phyloP scores from a whole-genome alignment of 2,329 filamentous ascomycete genomes.

The Phialophora expanda region DNA sequence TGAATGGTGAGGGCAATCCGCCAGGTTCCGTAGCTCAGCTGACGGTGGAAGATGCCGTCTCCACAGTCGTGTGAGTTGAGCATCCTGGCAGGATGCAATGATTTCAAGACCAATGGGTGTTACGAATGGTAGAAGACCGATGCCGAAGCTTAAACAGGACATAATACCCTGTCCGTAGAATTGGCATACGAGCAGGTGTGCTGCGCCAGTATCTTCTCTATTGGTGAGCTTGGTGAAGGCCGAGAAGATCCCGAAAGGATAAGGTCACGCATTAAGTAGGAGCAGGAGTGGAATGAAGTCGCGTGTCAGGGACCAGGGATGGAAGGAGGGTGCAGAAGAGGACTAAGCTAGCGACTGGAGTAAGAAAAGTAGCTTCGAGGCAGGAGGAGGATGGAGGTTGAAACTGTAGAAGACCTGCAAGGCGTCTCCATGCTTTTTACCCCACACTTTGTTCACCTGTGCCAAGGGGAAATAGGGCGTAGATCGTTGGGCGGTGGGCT shows the following conservation, averaged over 20 bases:
- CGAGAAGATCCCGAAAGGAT: slow-evolving; percentile 2
- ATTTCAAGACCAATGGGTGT: neutral
- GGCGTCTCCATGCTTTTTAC: slow-evolving; percentile 10
- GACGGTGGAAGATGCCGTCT: neutral
- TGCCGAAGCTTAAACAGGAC: neutral
- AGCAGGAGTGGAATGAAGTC: neutral
- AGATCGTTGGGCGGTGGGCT: slow-evolving; percentile 15
- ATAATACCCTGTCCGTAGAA: neutral
- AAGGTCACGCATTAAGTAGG: neutral
- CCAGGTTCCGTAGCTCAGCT: slow-evolving; percentile 5
- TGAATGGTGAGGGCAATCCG: neutral
- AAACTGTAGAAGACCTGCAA: neutral
- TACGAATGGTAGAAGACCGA: neutral
- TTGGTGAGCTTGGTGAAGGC: neutral
- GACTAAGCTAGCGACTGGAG: neutral
- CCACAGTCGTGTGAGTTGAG: neutral
- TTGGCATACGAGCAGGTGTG: neutral
- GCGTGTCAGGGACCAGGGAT: slow-evolving; percentile 2
- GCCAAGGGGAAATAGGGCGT: slow-evolving; percentile 15
- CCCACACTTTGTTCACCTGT: slow-evolving; percentile 18
- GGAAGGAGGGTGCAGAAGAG: neutral
- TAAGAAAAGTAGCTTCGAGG: neutral
- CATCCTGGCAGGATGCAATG: neutral
- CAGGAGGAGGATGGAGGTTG: neutral
- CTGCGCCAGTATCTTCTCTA: neutral